Conservation (phyloP, 768 basidiomycete species). For the Leccinum truebloodii region DNA sequence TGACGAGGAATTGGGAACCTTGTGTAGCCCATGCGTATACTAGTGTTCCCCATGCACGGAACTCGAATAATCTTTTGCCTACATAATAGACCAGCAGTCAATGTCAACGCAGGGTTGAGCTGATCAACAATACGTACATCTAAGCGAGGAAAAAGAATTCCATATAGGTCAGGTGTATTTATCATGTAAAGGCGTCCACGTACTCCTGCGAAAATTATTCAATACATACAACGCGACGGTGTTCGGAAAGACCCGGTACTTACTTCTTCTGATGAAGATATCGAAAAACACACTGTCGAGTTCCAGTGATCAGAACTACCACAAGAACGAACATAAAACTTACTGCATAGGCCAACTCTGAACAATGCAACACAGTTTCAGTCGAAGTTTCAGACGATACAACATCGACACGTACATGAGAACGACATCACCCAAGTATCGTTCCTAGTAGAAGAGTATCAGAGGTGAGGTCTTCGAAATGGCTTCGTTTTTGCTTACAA, state of each 20-base stretch:
- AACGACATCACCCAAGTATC: constrained; percentile 33
- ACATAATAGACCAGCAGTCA: not conserved
- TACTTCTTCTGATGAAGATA: constrained; percentile 20
- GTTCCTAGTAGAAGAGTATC: constrained; percentile 23
- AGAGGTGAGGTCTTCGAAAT: not conserved
- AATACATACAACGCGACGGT: constrained; percentile 3
- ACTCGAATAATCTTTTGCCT: constrained; percentile 31
- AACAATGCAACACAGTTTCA: not conserved
- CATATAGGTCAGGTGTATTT: not conserved
- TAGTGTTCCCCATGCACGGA: constrained; percentile 36
- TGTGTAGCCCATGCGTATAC: constrained; percentile 34
- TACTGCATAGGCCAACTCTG: constrained; percentile 24
- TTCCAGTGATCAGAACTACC: not conserved
- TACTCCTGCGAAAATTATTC: constrained; percentile 23
- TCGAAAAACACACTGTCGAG: constrained; percentile 24
- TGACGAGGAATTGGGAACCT: constrained; percentile 16
- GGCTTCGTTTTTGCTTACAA: constrained; percentile 18
- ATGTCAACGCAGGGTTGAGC: not conserved
- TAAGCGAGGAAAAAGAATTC: constrained; percentile 1
- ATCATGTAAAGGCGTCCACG: constrained; percentile 6
- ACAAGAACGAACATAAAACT: constrained; percentile 4
- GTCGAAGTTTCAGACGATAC: constrained; percentile 3
- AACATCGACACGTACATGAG: constrained; percentile 23
- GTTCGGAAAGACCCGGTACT: not conserved
- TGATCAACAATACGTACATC: constrained; percentile 20